These are phyloP conservation scores for Astrephomene gubernaculifera DNA, from an alignment of 139 green algal species.

Conservation along the genomic window DNA sequence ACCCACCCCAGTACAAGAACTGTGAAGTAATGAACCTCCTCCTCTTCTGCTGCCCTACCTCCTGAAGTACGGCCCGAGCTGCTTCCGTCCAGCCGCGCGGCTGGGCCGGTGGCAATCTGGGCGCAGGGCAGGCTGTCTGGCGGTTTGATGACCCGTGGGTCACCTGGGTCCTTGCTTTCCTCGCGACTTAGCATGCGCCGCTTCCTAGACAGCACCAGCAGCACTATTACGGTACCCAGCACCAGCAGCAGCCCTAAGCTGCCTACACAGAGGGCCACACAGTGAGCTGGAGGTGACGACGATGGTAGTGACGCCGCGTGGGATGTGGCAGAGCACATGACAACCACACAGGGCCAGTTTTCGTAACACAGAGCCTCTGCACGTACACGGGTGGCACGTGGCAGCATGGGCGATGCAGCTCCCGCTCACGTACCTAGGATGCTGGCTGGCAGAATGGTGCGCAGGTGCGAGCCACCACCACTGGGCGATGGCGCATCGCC, in stretches of 20 bases:
- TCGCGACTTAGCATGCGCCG: no score
- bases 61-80: no score
- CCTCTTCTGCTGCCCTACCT: no score
- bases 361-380: background rate
- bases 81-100: no score
- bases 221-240: no score
- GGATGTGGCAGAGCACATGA: background rate
- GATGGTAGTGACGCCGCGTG: background rate
- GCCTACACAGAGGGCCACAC: background rate
- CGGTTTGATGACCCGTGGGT: no score
- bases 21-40: no score
- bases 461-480: background rate
- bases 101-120: no score
- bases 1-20: no score
- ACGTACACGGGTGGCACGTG: background rate
- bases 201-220: no score
- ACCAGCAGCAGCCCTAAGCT: background rate
- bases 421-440: background rate
- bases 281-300: background rate
- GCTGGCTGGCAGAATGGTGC: background rate
- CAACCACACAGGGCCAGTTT: background rate
- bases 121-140: no score
- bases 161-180: no score
- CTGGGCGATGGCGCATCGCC: background rate
- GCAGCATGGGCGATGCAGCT: background rate